These are phyloP conservation scores for Raffaelea ambrosiae DNA, from an alignment of 2,329 filamentous ascomycete species.

Conservation along the genomic window DNA sequence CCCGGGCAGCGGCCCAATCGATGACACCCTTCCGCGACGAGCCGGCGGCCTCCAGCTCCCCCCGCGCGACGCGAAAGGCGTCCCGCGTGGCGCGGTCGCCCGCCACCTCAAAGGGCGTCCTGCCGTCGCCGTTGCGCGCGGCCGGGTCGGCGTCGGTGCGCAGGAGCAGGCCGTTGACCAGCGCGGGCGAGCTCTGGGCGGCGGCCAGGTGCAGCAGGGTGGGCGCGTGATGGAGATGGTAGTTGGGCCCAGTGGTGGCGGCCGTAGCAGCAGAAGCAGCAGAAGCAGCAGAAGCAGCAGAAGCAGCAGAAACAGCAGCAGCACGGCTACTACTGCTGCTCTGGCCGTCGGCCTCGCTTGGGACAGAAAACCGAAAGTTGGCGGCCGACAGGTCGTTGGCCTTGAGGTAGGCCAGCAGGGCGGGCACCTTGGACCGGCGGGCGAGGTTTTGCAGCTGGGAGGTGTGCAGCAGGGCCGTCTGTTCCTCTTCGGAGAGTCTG, in stretches of 20 bases:
- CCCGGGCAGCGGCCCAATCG: slow-evolving; percentile 65
- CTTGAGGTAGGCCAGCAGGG: slow-evolving; percentile 73
- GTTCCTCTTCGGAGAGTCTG: slow-evolving; percentile 73
- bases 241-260: too few relatives aligned
- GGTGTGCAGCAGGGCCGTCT: slow-evolving; percentile 74
- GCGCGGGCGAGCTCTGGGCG: slow-evolving; percentile 65
- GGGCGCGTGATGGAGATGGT: slow-evolving; percentile 70
- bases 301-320: too few relatives aligned
- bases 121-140: slow-evolving; percentile 62
- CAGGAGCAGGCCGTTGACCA: slow-evolving; percentile 68
- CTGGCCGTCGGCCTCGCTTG: slow-evolving; percentile 42
- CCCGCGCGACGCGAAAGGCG: slow-evolving; percentile 80
- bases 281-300: too few relatives aligned
- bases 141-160: slow-evolving; percentile 71
- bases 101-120: slow-evolving; percentile 76
- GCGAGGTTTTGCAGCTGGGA: slow-evolving; percentile 82
- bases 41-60: slow-evolving; percentile 65
- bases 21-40: slow-evolving; percentile 33
- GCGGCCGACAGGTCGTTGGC: slow-evolving; percentile 59
- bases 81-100: slow-evolving; percentile 81
- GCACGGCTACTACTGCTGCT: too few relatives aligned
- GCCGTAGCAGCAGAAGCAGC: too few relatives aligned
- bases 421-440: slow-evolving; percentile 81
- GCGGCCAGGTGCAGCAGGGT: slow-evolving; percentile 82
- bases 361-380: slow-evolving; percentile 67